Conservation (phyloP, 1,139 yeast genomes). For the Taphrina deformans region DNA sequence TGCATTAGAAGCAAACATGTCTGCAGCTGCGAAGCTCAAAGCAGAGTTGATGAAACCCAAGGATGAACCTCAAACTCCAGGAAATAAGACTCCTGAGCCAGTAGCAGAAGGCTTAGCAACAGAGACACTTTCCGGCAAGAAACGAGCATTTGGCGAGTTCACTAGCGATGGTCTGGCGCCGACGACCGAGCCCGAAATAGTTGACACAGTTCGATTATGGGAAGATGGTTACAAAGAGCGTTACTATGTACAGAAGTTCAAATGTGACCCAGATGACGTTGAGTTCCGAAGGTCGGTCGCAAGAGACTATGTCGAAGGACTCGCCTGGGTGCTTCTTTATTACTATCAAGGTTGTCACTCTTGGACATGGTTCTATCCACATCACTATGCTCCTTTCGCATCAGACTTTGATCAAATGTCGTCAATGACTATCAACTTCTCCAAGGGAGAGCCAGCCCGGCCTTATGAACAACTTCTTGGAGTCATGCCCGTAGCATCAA, state of each 20-base stretch:
- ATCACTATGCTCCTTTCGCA: slow-evolving; percentile 97
- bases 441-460: slow-evolving; percentile 73
- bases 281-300: slow-evolving; percentile 64
- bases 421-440: slow-evolving; percentile 62
- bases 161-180: slow-evolving; percentile 20
- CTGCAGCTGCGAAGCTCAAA: slow-evolving; percentile 30
- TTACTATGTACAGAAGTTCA: slow-evolving; percentile 76
- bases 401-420: slow-evolving; percentile 70
- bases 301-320: slow-evolving; percentile 81
- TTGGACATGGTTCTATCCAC: slow-evolving; percentile 98
- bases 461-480: slow-evolving; percentile 98
- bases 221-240: slow-evolving; percentile 85
- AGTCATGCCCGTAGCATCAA: slow-evolving; percentile 86
- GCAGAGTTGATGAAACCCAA: slow-evolving; percentile 29
- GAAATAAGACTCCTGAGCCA: slow-evolving; percentile 36
- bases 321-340: slow-evolving; percentile 89
- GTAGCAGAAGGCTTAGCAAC: slow-evolving; percentile 32
- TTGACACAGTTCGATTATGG: slow-evolving; percentile 68
- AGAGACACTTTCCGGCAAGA: slow-evolving; percentile 36
- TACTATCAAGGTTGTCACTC: slow-evolving; percentile 98
- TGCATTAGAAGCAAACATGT: slow-evolving; percentile 42
- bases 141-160: slow-evolving; percentile 31
- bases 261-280: slow-evolving; percentile 59
- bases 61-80: slow-evolving; percentile 48
- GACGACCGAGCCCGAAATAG: slow-evolving; percentile 10